Evolutionary conservation across 768 basidiomycete genomes (phyloP).

Genomic region (Rhodotorula graminis): DNA sequence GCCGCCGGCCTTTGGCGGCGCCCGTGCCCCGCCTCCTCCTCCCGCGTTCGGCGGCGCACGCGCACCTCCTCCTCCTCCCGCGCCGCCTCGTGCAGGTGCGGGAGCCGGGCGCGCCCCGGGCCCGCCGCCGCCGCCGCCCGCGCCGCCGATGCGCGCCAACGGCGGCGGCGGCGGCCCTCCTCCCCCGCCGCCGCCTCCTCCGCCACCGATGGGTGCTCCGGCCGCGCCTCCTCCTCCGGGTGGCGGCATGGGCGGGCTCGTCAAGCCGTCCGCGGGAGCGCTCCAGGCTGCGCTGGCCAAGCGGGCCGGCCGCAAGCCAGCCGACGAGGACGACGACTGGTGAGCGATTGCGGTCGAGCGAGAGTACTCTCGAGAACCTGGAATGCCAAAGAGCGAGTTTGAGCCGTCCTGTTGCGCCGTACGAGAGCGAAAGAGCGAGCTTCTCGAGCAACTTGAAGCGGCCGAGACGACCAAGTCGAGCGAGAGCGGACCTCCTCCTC

Average conservation of each 20-base stretch:
- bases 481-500: no score
- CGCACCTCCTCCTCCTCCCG: neutral
- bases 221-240: neutral
- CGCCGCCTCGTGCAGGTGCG: no score
- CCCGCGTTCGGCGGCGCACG: neutral
- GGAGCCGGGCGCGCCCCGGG: no score
- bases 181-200: neutral
- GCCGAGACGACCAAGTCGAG: no score
- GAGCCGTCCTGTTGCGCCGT: no score
- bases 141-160: neutral
- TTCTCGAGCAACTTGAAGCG: no score
- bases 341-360: neutral
- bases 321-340: constrained; percentile 29
- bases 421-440: no score
- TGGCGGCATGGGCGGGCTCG: constrained; percentile 4
- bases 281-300: constrained; percentile 26
- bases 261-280: constrained; percentile 30
- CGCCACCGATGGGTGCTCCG: neutral
- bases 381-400: no score
- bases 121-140: neutral
- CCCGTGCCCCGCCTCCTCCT: neutral
- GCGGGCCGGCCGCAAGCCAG: constrained; percentile 21
- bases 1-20: neutral
- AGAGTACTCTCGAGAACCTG: no score
- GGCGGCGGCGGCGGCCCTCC: neutral